Evolutionary conservation across 169 alveolate species (phyloP), one percentile per base, ranked within the genome.

Genomic region (Cryptosporidium viatorum): DNA sequence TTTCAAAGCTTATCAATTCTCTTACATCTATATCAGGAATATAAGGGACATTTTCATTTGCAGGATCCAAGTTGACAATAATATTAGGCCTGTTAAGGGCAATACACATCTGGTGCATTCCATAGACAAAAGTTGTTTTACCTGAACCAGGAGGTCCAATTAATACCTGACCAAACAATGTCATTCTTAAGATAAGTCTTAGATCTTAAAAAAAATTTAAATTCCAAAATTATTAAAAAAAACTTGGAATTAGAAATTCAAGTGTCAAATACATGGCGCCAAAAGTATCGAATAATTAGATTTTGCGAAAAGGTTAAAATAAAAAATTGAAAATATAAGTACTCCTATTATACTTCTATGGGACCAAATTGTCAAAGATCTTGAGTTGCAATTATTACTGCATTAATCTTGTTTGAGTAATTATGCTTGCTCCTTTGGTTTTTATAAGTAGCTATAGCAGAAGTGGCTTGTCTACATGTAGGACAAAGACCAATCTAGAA

Each of bases 111-210:
- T 96, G 97, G 67, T 95, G 95, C 85, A 97, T 95, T 65, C 96
- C 99, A 52, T 96, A 91, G 58, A 97, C 95, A 91, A 95, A 97
- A 18, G 99, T 97, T 39, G 99, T 95, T 84, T 97, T 97, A 23
- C 99, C 99, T 26, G 97, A 84, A 9, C 99, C 99, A 12, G 99
- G 99, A 3, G 99, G 99, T 3, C 99, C 99, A 39, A 97, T 94
- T 16, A 97, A 95, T 33, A 96, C 80, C 84, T 95, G 98, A 16
- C 99, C 99, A 70, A 91, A 97, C 93, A 85, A 55, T 74, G 94
- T 86, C 85, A 51, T 69, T 67, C 7, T 67, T 67, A 31, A 14
- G 8, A 1, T 43, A 43, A 9, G 21, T 21, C 60, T 45, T 70
- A 43, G 4, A 18, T 16, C 35, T 23, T 45, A 23, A 21, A 9